Conservation (phyloP, 2,329 filamentous ascomycete genomes). For the Colletotrichum sidae region DNA sequence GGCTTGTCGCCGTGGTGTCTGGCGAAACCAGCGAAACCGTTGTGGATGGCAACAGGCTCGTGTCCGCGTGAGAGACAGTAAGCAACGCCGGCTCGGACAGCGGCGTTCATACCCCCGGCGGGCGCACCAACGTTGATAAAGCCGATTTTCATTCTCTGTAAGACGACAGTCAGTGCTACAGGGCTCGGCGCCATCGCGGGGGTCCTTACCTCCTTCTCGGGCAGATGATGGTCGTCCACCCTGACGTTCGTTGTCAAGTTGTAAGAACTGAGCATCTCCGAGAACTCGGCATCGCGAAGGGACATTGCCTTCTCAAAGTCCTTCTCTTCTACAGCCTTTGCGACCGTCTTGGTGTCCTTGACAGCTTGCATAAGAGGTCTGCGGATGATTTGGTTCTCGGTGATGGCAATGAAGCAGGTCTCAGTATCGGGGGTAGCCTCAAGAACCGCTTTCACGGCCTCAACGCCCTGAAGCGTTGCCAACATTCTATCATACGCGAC, state of each 20-base stretch:
- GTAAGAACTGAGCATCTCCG: slow-evolving; percentile 91
- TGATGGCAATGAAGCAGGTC: slow-evolving; percentile 95
- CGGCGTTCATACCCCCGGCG: slow-evolving; percentile 97
- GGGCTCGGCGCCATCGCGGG: neutral
- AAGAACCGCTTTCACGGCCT: slow-evolving; percentile 91
- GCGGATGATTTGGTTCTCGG: slow-evolving; percentile 96
- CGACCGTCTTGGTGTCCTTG: slow-evolving; percentile 84
- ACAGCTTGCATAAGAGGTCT: slow-evolving; percentile 93
- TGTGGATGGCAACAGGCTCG: slow-evolving; percentile 91
- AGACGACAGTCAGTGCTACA: slow-evolving; percentile 43
- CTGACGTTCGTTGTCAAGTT: slow-evolving; percentile 89
- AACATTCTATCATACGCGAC: slow-evolving; percentile 96
- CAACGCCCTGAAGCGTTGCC: slow-evolving; percentile 91
- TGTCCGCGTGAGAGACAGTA: slow-evolving; percentile 95
- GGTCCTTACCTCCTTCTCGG: slow-evolving; percentile 73
- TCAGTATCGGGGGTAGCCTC: slow-evolving; percentile 90
- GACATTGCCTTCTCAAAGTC: slow-evolving; percentile 91
- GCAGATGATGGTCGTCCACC: slow-evolving; percentile 74
- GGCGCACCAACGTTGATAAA: slow-evolving; percentile 98
- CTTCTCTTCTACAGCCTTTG: slow-evolving; percentile 82
- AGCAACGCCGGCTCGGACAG: slow-evolving; percentile 90
- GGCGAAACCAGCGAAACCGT: slow-evolving; percentile 94
- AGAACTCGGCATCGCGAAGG: slow-evolving; percentile 91
- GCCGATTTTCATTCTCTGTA: slow-evolving; percentile 86
- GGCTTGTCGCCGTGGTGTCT: slow-evolving; percentile 90